A percentile compares a stretch with the other conserved stretches of the same genome.
phyloP scores from a whole-genome alignment of 495 filamentous ascomycete genomes.

The Hypoxylon intermedium region DNA sequence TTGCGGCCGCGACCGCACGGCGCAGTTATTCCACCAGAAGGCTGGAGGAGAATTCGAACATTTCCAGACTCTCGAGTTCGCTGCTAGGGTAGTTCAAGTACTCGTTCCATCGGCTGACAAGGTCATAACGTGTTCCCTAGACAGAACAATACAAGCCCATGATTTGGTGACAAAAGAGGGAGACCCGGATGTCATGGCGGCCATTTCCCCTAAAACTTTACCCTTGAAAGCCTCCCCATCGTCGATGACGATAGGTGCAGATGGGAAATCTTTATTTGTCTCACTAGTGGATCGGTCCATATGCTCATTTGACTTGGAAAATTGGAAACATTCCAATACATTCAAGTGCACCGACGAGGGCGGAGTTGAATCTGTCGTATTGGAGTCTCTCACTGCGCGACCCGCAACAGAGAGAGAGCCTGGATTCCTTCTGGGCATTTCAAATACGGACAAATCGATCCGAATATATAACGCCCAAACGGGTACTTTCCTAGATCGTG shows the following conservation, averaged over 20 bases:
- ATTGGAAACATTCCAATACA: constrained; percentile 70
- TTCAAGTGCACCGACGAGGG: constrained; percentile 85
- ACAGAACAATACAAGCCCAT: constrained; percentile 82
- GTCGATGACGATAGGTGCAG: constrained; percentile 74
- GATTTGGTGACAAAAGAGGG: constrained; percentile 77
- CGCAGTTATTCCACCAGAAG: constrained; percentile 79
- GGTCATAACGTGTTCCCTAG: constrained; percentile 84
- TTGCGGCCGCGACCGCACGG: constrained; percentile 84
- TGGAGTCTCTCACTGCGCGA: constrained; percentile 74
- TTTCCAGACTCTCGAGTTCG: constrained; percentile 59
- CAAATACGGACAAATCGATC: constrained; percentile 93
- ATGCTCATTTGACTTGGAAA: constrained; percentile 73
- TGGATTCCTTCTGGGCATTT: constrained; percentile 76
- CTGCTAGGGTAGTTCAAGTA: constrained; percentile 56
- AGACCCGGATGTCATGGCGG: constrained; percentile 72
- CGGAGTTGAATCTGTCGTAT: constrained; percentile 78
- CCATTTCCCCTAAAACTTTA: constrained; percentile 75
- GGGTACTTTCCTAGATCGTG: constrained; percentile 79
- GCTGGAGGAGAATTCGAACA: constrained; percentile 55
- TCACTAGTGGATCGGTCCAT: constrained; percentile 85
- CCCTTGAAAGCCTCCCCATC: constrained; percentile 84
- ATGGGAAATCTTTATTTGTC: constrained; percentile 69
- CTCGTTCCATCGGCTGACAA: constrained; percentile 60
- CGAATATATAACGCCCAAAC: constrained; percentile 81
- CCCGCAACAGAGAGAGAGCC: constrained; percentile 47